phyloP scores from a whole-genome alignment of 257 asterid genomes.

The Solanum peruvianum region DNA sequence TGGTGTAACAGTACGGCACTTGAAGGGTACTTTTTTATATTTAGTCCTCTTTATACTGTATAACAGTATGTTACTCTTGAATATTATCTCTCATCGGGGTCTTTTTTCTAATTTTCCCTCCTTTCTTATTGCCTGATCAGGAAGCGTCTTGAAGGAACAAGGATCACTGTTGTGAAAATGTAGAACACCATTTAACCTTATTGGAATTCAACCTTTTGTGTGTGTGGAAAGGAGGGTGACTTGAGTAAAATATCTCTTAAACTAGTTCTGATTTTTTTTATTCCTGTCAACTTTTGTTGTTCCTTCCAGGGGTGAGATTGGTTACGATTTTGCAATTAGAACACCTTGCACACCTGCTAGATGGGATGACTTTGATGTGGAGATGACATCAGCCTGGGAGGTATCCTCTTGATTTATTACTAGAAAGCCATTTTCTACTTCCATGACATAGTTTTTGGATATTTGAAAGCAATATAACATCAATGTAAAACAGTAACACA shows the following conservation, averaged over 20 bases:
- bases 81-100: neutral
- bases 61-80: neutral
- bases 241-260: neutral
- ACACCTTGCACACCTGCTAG: constrained; percentile 82
- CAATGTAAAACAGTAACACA: neutral
- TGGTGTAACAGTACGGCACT: constrained; percentile 71
- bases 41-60: neutral
- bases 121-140: constrained; percentile 36
- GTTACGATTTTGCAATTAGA: constrained; percentile 66
- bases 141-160: constrained; percentile 89
- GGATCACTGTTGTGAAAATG: constrained; percentile 67
- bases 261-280: neutral
- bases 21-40: constrained; percentile 61
- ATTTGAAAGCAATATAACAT: neutral
- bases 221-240: neutral
- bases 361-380: constrained; percentile 80
- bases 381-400: constrained; percentile 98
- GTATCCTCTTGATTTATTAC: constrained; percentile 16
- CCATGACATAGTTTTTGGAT: neutral
- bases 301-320: constrained; percentile 55
- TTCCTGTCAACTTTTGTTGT: neutral
- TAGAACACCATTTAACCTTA: constrained; percentile 7
- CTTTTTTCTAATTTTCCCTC: neutral
- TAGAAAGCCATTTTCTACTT: neutral
- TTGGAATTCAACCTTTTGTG: neutral